These are phyloP conservation scores for Phytophthora cryptogea DNA, from an alignment of 352 stramenopile genomes.

Conservation along the genomic window DNA sequence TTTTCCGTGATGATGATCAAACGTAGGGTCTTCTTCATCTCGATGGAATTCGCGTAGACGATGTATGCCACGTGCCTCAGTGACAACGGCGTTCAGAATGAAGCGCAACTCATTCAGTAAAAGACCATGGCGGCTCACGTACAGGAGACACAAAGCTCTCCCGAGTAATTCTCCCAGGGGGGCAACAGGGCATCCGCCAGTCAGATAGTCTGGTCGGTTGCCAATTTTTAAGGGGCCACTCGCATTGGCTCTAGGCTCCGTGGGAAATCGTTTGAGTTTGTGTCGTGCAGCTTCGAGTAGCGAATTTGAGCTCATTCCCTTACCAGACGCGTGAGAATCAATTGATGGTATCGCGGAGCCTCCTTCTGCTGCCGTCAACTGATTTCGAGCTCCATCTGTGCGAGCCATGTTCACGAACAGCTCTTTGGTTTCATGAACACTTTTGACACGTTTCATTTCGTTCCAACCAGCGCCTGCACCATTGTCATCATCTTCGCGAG, in stretches of 20 bases:
- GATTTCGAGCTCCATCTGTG: slow-evolving; percentile 9
- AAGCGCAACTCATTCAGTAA: slow-evolving; percentile 87
- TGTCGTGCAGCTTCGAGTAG: slow-evolving; percentile 11
- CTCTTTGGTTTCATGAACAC: slow-evolving; percentile 60
- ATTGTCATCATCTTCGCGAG: slow-evolving; percentile 4
- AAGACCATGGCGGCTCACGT: slow-evolving; percentile 89
- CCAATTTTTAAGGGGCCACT: slow-evolving; percentile 18
- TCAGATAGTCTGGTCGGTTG: slow-evolving; percentile 58
- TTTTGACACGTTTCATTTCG: slow-evolving; percentile 38
- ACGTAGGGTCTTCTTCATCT: slow-evolving; percentile 9
- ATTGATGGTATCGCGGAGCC: neutral
- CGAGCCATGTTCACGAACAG: slow-evolving; percentile 48
- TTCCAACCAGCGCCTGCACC: neutral
- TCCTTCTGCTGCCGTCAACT: slow-evolving; percentile 9
- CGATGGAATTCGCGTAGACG: slow-evolving; percentile 22
- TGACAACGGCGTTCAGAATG: slow-evolving; percentile 67
- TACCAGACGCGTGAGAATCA: slow-evolving; percentile 14
- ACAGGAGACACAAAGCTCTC: slow-evolving; percentile 83
- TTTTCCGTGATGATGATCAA: slow-evolving; percentile 16
- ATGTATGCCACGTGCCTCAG: slow-evolving; percentile 37
- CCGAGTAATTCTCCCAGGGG: slow-evolving; percentile 77
- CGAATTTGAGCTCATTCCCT: slow-evolving; percentile 2
- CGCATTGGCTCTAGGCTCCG: slow-evolving; percentile 13
- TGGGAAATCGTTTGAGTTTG: slow-evolving; percentile 30
- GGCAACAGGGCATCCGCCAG: slow-evolving; percentile 51